Conservation (phyloP, 345 rosid genomes). For the Eutrema yunnanense region DNA sequence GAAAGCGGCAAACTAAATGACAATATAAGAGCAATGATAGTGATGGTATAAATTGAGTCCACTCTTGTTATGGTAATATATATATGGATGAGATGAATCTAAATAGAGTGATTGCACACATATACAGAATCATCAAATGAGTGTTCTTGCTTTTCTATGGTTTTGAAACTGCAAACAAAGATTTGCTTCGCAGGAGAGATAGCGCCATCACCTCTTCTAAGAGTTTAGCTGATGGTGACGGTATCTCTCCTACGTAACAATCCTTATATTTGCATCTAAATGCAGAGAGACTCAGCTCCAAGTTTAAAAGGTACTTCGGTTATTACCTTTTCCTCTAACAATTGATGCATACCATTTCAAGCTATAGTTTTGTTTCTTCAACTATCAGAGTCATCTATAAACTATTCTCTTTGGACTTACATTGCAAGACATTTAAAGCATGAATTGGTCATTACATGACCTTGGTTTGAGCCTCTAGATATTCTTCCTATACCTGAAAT, state of each 20-base stretch:
- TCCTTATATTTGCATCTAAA: constrained; percentile 29
- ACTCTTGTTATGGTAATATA: not conserved
- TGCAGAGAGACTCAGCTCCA: not conserved
- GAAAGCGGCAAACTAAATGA: constrained; percentile 22
- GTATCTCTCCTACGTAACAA: constrained; percentile 39
- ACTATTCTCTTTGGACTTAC: not conserved
- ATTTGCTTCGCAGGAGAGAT: constrained; percentile 51
- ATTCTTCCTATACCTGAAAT: not conserved
- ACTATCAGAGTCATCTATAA: not conserved
- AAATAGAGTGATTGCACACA: not conserved
- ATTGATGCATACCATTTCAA: not conserved
- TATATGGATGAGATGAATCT: not conserved
- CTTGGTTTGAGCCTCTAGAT: not conserved
- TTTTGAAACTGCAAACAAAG: constrained; percentile 12
- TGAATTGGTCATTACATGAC: not conserved
- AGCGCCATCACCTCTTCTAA: constrained; percentile 33
- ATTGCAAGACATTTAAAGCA: not conserved
- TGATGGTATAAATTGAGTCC: not conserved
- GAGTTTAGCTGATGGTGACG: constrained; percentile 22
- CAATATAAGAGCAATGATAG: not conserved
- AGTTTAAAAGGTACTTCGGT: not conserved
- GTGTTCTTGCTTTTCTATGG: constrained; percentile 12
- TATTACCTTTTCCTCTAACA: not conserved
- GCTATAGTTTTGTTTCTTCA: not conserved
- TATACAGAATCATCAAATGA: not conserved